Percentiles rank a stretch among this genome's conserved stretches.
Evolutionary conservation across 1,284 basidiomycete genomes (phyloP).

Genomic region (Melampsora occidentalis): DNA sequence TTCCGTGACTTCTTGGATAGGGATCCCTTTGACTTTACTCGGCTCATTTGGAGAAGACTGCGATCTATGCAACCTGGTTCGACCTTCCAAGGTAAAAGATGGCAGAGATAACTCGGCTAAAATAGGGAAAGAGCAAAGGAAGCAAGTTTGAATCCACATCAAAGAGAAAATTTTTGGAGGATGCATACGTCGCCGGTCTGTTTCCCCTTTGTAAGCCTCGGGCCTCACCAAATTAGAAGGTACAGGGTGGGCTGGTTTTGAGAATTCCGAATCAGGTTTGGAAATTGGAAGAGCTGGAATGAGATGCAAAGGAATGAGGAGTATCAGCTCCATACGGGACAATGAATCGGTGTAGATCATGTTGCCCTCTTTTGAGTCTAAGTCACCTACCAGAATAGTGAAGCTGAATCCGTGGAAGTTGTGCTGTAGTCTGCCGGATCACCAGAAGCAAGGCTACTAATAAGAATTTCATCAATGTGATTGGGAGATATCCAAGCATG

Average conservation of each 20-base stretch:
- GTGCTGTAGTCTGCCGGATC: neutral
- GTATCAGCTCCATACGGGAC: neutral
- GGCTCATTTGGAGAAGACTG: neutral
- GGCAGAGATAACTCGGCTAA: neutral
- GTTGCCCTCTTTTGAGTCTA: neutral
- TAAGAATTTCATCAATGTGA: neutral
- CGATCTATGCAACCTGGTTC: neutral
- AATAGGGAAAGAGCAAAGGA: neutral
- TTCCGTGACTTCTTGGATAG: neutral
- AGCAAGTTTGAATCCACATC: neutral
- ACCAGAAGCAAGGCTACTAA: neutral
- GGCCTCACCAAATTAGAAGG: neutral
- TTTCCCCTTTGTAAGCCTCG: neutral
- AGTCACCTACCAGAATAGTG: neutral
- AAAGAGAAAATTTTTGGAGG: neutral
- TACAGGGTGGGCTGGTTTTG: neutral
- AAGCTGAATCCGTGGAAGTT: neutral
- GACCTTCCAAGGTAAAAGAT: neutral
- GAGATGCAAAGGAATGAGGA: neutral
- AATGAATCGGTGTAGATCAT: too few species aligned
- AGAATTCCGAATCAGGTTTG: neutral
- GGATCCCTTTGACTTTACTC: neutral
- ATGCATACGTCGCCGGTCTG: neutral
- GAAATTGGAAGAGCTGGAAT: neutral
- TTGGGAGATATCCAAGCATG: neutral